Base-by-base conservation (phyloP, 257 asterid species). In the Fraxinus excelsior region DNA sequence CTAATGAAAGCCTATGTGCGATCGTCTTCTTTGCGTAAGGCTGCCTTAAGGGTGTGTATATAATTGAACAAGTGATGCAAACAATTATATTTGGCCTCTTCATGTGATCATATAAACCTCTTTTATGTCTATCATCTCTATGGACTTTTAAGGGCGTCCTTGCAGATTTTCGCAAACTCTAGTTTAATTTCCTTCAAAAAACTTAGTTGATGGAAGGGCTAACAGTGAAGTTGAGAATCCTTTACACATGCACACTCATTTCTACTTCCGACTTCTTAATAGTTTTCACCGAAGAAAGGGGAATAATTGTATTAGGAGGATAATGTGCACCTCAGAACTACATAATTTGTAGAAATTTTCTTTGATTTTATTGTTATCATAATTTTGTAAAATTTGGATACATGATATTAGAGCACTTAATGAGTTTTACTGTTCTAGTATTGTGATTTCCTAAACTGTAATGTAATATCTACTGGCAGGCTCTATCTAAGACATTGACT, bases 11-110 rank as follows among this genome's bases (percentile, higher is more conserved):
- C 78, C 1, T 91, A 90, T 69, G 90, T 91, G 97, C 82, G 83
- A 46, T 90, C 97, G 0, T 88, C 95, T 19, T 79, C 91, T 80
- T 71, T 91, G 86, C 93, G 90, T 67, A 88, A 91, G 82, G 93
- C 95, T 70, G 95, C 95, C 74, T 84, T 91, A 79, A 81, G 89
- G 93, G 97, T 91, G 83, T 74, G 91, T 82, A 74, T 71, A 23
- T 78, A 32, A 56, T 74, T 38, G 40, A 7, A 34, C 37, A 44
- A 16, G 73, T 53, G 12, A 60, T 56, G 53, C 29, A 70, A 64
- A 12, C 7, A 34, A 73, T 11, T 23, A 35, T 0, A 5, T 32
- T 67, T 19, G 18, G 62, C 51, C 73, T 65, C n/a, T 51, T 3
- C 42, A 53, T 19, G 26, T 6, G 2, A 46, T 53, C 25, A 56